Evolutionary conservation across 352 stramenopile species (phyloP), one percentile per base, ranked within the genome.

Genomic region (Elongisporangium prolatum): DNA sequence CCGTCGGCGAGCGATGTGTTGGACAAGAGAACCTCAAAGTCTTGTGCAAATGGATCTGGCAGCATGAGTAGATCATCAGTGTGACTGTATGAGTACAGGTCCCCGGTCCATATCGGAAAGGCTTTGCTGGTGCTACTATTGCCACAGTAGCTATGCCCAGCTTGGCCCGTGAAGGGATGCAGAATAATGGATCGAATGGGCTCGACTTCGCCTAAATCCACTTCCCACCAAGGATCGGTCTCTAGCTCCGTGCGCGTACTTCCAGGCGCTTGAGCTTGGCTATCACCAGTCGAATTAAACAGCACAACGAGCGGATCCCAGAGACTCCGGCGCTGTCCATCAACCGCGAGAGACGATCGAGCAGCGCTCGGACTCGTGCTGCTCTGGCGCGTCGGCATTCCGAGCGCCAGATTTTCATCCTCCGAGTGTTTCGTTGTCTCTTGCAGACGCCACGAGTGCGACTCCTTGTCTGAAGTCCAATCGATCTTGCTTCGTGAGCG

Each of bases 351-450:
- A 16, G 69, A 72, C 21, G 76, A 71, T 16, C 77, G 47, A 2
- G 80, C 77, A 44, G 67, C 37, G 3, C 57, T 60, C 2, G 69
- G 64, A 16, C 57, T 72, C 0, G 77, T 85, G n/a, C 68, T 86
- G 54, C 80, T 93, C 56, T 91, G 80, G 1, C 63, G 71, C 7
- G 80, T 87, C 1, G 56, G 58, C 80, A 93, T 89, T 0, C 79
- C 69, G 20, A 54, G 11, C 0, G 80, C 83, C 1, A 89, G 25
- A 48, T 93, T 93, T 51, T 87, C 80, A 13, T 84, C 67, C 21
- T 86, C 57, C 0, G 80, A 88, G 16, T 70, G 69, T 25, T 71
- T 65, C 8, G 74, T 67, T 10, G 75, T 84, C 28, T 87, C 76
- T 4, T 85, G 57, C 14, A 90, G 48, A 5, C 60, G 70, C 80